phyloP scores from a whole-genome alignment of 192 early-diverging fungal genomes.

The Backusella tarrabulga region DNA sequence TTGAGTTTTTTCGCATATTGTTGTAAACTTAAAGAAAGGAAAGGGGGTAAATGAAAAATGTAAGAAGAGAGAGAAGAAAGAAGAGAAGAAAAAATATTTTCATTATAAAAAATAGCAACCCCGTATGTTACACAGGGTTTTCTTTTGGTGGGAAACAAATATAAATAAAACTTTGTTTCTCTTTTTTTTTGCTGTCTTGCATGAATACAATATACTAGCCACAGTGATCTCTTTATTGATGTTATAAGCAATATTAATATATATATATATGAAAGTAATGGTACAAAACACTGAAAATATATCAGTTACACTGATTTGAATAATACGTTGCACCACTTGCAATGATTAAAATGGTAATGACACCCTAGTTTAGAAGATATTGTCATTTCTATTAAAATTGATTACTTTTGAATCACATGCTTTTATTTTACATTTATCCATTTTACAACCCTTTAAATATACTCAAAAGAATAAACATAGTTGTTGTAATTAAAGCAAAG shows the following conservation, averaged over 20 bases:
- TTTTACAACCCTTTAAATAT: too few species aligned
- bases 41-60: neutral
- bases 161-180: neutral
- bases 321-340: neutral
- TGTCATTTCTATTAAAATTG: neutral
- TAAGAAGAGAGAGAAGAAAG: neutral
- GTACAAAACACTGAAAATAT: neutral
- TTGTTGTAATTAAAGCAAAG: too few species aligned
- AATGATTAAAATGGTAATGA: neutral
- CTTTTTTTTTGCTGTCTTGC: neutral
- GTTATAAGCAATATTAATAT: too few species aligned
- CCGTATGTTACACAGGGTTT: neutral
- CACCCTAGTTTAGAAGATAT: neutral
- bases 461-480: too few species aligned
- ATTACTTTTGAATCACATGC: neutral
- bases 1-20: neutral
- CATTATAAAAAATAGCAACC: neutral
- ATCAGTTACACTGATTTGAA: neutral
- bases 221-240: too few species aligned
- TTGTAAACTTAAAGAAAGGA: neutral
- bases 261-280: too few species aligned
- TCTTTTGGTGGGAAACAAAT: neutral
- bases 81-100: neutral
- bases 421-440: neutral
- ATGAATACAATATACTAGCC: neutral